Evolutionary conservation across 139 green algal species (phyloP).

Genomic region (Asterochloris sp.): DNA sequence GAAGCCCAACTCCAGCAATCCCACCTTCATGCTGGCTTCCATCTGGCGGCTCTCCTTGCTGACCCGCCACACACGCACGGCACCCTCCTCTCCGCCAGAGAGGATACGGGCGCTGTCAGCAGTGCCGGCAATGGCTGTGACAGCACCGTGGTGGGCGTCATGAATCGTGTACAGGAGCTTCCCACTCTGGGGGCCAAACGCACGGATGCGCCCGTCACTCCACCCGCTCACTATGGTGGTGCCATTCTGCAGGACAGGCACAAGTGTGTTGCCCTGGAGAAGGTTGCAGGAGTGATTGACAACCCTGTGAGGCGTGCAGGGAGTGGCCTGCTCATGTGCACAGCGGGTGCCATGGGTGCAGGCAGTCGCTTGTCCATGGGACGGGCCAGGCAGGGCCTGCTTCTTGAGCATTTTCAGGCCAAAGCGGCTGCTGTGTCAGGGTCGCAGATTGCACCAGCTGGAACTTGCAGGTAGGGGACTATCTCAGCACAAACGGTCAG

Average conservation of each 20-base stretch:
- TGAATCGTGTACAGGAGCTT: slow-evolving; percentile 80
- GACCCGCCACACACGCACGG: slow-evolving; percentile 56
- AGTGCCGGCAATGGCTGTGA: slow-evolving; percentile 67
- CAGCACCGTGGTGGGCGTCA: slow-evolving; percentile 72
- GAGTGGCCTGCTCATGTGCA: no score
- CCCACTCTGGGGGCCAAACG: slow-evolving; percentile 75
- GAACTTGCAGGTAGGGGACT: no score
- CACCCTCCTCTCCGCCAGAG: slow-evolving; percentile 59
- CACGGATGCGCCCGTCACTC: slow-evolving; percentile 67
- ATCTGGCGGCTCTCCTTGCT: slow-evolving; percentile 51
- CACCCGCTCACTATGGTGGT: slow-evolving; percentile 40
- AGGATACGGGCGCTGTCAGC: slow-evolving; percentile 56
- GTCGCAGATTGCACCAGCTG: no score
- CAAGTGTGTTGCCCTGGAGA: neutral
- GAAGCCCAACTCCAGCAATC: no score
- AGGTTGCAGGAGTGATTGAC: no score
- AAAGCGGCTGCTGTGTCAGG: no score
- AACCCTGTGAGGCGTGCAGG: no score
- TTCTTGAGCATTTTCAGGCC: no score
- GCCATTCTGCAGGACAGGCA: slow-evolving; percentile 30
- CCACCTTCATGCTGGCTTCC: slow-evolving; percentile 77
- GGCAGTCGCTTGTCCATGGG: no score
- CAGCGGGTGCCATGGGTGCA: no score
- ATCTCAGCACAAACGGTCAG: no score
- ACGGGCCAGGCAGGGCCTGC: no score